Conservation (phyloP, 1,284 basidiomycete species). For the Paramarasmius palmivorus region DNA sequence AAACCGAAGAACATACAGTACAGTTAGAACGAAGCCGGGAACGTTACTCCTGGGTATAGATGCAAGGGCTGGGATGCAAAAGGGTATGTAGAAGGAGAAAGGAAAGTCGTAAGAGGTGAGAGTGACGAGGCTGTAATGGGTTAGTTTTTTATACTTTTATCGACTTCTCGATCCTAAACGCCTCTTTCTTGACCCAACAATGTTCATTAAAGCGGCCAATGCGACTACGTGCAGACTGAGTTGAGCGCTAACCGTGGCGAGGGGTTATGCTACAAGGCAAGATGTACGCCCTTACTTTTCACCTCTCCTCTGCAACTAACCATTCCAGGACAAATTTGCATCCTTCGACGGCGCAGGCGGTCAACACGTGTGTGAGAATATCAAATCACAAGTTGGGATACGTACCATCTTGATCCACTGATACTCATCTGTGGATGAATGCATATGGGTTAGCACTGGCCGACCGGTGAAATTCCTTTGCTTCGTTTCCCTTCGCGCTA, state of each 20-base stretch:
- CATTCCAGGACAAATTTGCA: constrained; percentile 56
- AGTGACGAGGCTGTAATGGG: constrained; percentile 96
- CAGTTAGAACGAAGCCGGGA: constrained; percentile 74
- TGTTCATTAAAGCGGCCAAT: constrained; percentile 92
- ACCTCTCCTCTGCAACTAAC: background rate
- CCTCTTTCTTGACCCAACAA: too few species aligned
- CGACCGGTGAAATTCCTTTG: constrained; percentile 60
- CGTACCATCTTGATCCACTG: constrained; percentile 83
- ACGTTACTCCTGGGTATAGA: constrained; percentile 67
- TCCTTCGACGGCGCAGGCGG: constrained; percentile 93
- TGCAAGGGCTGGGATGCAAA: constrained; percentile 72
- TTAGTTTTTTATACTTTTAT: constrained; percentile 31
- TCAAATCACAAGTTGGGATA: constrained; percentile 78
- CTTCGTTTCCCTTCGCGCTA: background rate
- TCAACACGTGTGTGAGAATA: constrained; percentile 91
- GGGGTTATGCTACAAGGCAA: constrained; percentile 82
- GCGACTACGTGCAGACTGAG: constrained; percentile 95
- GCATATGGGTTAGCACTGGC: constrained; percentile 90
- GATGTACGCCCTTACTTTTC: constrained; percentile 52
- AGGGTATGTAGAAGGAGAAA: constrained; percentile 72
- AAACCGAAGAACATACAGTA: constrained; percentile 73
- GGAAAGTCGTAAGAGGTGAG: constrained; percentile 78
- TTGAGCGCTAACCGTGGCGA: constrained; percentile 87
- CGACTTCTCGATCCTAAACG: background rate
- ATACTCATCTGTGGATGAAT: constrained; percentile 84